Base-by-base conservation (phyloP, 179 eudicot genomes). In the Nepenthes alata region DNA sequence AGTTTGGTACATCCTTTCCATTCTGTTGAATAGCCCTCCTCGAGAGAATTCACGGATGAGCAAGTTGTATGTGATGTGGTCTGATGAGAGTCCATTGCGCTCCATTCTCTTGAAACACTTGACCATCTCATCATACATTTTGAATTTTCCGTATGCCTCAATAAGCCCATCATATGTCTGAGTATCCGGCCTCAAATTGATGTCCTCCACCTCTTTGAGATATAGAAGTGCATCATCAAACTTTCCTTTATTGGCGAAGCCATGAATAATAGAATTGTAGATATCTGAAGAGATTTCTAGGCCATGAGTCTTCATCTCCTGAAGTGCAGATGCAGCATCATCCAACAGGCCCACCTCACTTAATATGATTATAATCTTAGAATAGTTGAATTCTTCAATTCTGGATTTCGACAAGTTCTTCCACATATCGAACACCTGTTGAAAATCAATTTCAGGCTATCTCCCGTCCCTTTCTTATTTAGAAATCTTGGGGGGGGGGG, bases 71-170 rank as follows among this genome's bases (percentile, higher is more conserved):
- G 82, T 74, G 37, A 66, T 50, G 35, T 78, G 77, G 51, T 78
- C 77, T 38, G 74, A 77, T 39, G 37, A 44, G 53, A 74, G 74
- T n/a, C 72, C 74, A 35, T 49, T 37, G 5, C 11, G 14, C 60
- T 78, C 71, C 79, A 78, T 78, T 50, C 55, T 59, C 59, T 74
- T 75, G 45, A 78, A 50, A 57, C 79, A 78, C 13, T 64, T 35
- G 2, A 61, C 50, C 82, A 78, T 78, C 67, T 75, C 82, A 66
- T 78, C 82, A 60, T 63, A 78, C 76, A 74, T 68, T 35, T 47
- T 35, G 60, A 74, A 59, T 45, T 74, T 72, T 41, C 74, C 79
- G 52, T 74, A 78, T 13, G 74, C 79, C 68, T 53, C 53, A 35
- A 78, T 72, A 6, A 78, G 55, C 39, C 74, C 79, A 74, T 78